Evolutionary conservation across 129 eudicot species (phyloP).

Genomic region (Helianthus tuberosus): DNA sequence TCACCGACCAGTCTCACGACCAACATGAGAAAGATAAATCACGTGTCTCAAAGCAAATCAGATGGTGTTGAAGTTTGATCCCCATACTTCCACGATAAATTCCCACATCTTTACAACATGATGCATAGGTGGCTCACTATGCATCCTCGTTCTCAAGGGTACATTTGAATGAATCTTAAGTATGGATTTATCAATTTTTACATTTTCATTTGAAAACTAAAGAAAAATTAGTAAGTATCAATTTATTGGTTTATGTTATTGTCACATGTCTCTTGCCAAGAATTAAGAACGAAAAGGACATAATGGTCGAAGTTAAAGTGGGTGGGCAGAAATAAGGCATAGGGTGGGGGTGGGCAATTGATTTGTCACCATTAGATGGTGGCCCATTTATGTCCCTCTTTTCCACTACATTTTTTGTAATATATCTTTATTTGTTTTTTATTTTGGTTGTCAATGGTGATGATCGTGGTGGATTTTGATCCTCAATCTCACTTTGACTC

Average conservation of each 20-base stretch:
- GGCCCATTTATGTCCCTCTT: constrained; percentile 42
- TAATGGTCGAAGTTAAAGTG: constrained; percentile 15
- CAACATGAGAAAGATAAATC: no score
- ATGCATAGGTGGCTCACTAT: constrained; percentile 1
- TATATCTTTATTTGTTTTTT: constrained; percentile 4
- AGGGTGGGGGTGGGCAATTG: constrained; percentile 38
- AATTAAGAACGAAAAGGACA: constrained; percentile 25
- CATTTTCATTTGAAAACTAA: background rate
- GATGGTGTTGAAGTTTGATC: no score
- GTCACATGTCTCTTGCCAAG: constrained; percentile 33
- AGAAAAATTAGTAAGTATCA: background rate
- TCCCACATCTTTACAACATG: no score
- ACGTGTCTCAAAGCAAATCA: no score
- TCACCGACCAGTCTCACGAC: no score
- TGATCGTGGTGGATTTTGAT: constrained; percentile 21
- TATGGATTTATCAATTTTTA: background rate
- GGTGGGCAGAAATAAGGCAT: constrained; percentile 26
- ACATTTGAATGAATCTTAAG: background rate
- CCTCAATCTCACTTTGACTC: constrained; percentile 14
- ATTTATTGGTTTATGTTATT: constrained; percentile 6
- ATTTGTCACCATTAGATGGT: constrained; percentile 42
- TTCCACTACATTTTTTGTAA: constrained; percentile 26
- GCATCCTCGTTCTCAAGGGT: background rate
- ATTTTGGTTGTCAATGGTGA: constrained; percentile 3
- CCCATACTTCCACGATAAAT: no score